Evolutionary conservation across 2,329 filamentous ascomycete genomes (phyloP).

Genomic region (Aureobasidium mangrovei): DNA sequence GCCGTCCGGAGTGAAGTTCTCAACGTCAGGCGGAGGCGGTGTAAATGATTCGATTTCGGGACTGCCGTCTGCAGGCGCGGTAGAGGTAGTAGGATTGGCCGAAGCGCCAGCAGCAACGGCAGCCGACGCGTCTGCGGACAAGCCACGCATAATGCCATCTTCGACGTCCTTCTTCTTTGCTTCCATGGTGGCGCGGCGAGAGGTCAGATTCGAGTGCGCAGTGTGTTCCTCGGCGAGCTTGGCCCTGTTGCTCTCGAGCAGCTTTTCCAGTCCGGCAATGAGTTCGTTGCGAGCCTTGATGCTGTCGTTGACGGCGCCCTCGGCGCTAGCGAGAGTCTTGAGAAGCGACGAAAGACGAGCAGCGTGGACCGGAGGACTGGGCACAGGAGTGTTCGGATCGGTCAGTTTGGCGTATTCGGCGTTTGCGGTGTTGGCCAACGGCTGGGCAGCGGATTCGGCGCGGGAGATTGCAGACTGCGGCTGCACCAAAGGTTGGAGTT

Average conservation of each 20-base stretch:
- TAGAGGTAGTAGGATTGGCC: neutral
- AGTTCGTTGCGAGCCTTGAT: slow-evolving; percentile 76
- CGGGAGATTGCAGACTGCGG: slow-evolving; percentile 68
- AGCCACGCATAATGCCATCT: slow-evolving; percentile 77
- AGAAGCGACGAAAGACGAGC: slow-evolving; percentile 83
- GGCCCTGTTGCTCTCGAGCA: slow-evolving; percentile 64
- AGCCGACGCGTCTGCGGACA: slow-evolving; percentile 40
- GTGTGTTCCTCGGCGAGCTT: slow-evolving; percentile 62
- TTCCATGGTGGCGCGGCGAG: slow-evolving; percentile 65
- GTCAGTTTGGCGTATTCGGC: slow-evolving; percentile 78
- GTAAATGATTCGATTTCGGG: slow-evolving; percentile 41
- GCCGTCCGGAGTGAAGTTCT: slow-evolving; percentile 76
- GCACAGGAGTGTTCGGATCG: slow-evolving; percentile 57
- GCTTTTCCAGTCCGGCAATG: slow-evolving; percentile 70
- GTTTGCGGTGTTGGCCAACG: slow-evolving; percentile 60
- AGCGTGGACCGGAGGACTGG: slow-evolving; percentile 82
- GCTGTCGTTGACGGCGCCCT: slow-evolving; percentile 79
- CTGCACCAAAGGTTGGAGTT: slow-evolving; percentile 67
- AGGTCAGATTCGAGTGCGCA: slow-evolving; percentile 53
- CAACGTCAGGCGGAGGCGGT: slow-evolving; percentile 68
- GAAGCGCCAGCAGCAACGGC: slow-evolving; percentile 21
- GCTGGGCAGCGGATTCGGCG: slow-evolving; percentile 57
- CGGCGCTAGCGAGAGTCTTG: slow-evolving; percentile 78
- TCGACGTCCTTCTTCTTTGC: slow-evolving; percentile 82
- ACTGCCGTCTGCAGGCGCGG: slow-evolving; percentile 23